phyloP scores from a whole-genome alignment of 805 yeast genomes.

The Pichia pseudocactophila region DNA sequence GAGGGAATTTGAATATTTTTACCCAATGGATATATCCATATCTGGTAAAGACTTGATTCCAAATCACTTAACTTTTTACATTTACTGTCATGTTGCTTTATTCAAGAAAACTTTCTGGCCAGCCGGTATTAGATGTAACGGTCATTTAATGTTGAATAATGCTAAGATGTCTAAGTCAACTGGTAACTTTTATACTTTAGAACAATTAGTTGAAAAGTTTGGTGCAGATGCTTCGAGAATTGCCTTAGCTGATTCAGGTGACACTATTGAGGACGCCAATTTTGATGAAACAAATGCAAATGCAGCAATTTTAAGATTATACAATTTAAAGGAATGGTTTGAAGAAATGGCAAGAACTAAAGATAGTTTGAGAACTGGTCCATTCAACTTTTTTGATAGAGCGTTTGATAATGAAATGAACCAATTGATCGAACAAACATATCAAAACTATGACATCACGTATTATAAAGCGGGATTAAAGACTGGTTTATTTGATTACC shows the following conservation, averaged over 20 bases:
- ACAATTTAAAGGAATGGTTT: constrained; percentile 90
- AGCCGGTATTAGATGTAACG: constrained; percentile 85
- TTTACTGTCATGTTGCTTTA: constrained; percentile 85
- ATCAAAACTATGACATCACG: constrained; percentile 60
- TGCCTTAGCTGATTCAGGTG: constrained; percentile 98
- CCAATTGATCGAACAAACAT: constrained; percentile 62
- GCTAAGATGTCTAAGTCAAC: constrained; percentile 98
- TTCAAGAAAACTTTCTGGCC: constrained; percentile 95
- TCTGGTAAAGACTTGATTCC: constrained; percentile 97
- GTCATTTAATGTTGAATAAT: constrained; percentile 90
- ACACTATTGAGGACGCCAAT: constrained; percentile 93
- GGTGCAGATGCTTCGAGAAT: constrained; percentile 98
- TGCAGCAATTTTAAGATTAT: constrained; percentile 91
- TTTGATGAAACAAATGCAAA: constrained; percentile 94
- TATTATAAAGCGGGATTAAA: constrained; percentile 85
- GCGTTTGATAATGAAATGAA: constrained; percentile 96
- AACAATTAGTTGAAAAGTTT: constrained; percentile 74
- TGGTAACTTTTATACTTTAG: constrained; percentile 90
- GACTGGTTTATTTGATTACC: constrained; percentile 87
- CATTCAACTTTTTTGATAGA: constrained; percentile 62
- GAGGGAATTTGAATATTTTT: constrained; percentile 93
- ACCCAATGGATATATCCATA: constrained; percentile 85
- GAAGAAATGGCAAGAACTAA: constrained; percentile 57
- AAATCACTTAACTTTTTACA: constrained; percentile 92
- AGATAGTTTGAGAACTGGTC: constrained; percentile 49